A percentile compares a stretch with the other conserved stretches of the same genome.
These are phyloP conservation scores for Aspergillus sp. DNA, from an alignment of 2,329 filamentous ascomycete genomes.

Conservation along the genomic window DNA sequence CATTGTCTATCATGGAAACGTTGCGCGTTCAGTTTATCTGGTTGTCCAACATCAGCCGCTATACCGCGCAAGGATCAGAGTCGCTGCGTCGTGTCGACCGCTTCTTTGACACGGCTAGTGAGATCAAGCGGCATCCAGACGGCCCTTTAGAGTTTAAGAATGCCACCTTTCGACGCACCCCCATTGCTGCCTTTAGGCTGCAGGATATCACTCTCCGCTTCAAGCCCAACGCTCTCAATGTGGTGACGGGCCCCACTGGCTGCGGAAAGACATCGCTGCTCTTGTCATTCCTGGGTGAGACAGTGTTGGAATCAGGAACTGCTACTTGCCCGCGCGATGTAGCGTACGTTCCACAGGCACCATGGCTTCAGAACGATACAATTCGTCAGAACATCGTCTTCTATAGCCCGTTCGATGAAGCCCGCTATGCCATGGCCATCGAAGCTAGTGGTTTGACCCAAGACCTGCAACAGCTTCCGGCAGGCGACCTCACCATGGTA, in stretches of 20 bases:
- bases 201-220: conserved; percentile 49
- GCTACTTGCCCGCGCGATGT: conserved; percentile 53
- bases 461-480: conserved; percentile 59
- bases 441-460: conserved; percentile 61
- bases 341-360: conserved; percentile 62
- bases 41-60: conserved; percentile 49
- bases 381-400: conserved; percentile 67
- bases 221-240: conserved; percentile 56
- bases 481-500: conserved; percentile 61
- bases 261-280: conserved; percentile 61
- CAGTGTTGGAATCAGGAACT: conserved; percentile 25
- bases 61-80: conserved; percentile 47
- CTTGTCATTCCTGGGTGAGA: conserved; percentile 29
- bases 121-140: conserved; percentile 51
- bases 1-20: conserved; percentile 56
- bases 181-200: conserved; percentile 54
- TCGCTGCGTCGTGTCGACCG: conserved; percentile 57
- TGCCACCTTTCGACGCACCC: conserved; percentile 54
- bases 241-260: conserved; percentile 57
- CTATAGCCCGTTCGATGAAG: conserved; percentile 56
- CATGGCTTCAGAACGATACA: conserved; percentile 67
- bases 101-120: conserved; percentile 56
- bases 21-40: conserved; percentile 57
- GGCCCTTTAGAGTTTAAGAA: conserved; percentile 52
- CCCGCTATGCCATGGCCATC: conserved; percentile 61